Percentiles rank a stretch among this genome's conserved stretches.
Conservation (phyloP, 2,329 filamentous ascomycete genomes). For the Fusarium nematophilum region DNA sequence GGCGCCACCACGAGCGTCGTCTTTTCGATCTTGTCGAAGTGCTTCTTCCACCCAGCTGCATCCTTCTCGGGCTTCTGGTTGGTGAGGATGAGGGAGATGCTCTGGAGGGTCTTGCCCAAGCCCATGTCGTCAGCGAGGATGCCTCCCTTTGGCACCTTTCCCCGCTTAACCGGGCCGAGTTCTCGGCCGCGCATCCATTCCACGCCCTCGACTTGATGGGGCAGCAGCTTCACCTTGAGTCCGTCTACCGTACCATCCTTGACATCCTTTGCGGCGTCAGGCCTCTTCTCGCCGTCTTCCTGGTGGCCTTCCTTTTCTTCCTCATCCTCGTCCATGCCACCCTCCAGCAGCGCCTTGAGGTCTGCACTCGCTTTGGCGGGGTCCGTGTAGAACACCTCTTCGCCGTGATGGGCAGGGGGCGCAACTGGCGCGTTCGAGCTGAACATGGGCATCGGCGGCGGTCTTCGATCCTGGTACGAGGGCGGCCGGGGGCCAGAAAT, state of each 20-base stretch:
- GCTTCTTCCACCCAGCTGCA: slow-evolving; percentile 71
- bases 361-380: slow-evolving; percentile 78
- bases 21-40: slow-evolving; percentile 76
- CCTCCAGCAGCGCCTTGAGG: slow-evolving; percentile 84
- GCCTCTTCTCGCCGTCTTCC: slow-evolving; percentile 33
- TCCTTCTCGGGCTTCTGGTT: slow-evolving; percentile 77
- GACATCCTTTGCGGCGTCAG: slow-evolving; percentile 44
- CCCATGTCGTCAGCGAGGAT: slow-evolving; percentile 99
- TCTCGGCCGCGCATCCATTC: slow-evolving; percentile 97
- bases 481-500: slow-evolving; percentile 61
- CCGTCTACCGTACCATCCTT: slow-evolving; percentile 75
- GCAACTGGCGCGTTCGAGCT: slow-evolving; percentile 50
- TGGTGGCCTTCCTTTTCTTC: slow-evolving; percentile 52
- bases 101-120: slow-evolving; percentile 94
- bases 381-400: slow-evolving; percentile 74
- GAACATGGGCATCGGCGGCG: slow-evolving; percentile 60
- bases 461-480: slow-evolving; percentile 59
- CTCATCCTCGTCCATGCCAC: slow-evolving; percentile 79
- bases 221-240: slow-evolving; percentile 86
- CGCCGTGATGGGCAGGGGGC: slow-evolving; percentile 45
- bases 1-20: slow-evolving; percentile 93
- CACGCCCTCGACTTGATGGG: slow-evolving; percentile 94
- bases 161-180: slow-evolving; percentile 84
- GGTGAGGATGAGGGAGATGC: slow-evolving; percentile 85
- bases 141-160: slow-evolving; percentile 86